Evolutionary conservation across 371 early-diverging fungal species (phyloP), one percentile per base, ranked within the genome.

Genomic region (Syncephalastrum sp.): DNA sequence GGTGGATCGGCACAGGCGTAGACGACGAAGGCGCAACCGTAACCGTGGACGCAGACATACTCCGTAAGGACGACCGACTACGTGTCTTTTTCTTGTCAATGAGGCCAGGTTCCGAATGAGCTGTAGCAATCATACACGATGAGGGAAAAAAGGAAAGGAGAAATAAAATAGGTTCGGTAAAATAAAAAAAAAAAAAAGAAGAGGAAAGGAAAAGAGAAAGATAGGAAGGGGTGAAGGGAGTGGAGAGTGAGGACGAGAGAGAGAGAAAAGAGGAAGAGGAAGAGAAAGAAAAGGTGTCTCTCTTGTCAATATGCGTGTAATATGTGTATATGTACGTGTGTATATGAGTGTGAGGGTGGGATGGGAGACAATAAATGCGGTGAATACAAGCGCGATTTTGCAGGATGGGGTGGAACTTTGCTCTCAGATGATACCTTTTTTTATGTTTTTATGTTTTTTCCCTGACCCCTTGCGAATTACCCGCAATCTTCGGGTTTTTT

Each of bases 1-100:
- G 25, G 48, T 56, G 23, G 49, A 56, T 29, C 56, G 56, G 16
- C 56, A 49, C 21, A 8, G 56, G 56, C 16, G 56, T 56, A 0
- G 56, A 56, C 7, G 29, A 48, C 14, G 56, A 56, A n/a, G 56
- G 33, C 21, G 16, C 17, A 1, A 49, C 38, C 46, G 38, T 47
- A 42, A 13, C 56, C 47, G 50, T 23, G 17, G 8, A 17, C 25
- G 53, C 10, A 38, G 14, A 53, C 42, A 25, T 53, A 29, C 29
- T 29, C 29, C 29, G 38, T 46, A 54, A 21, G 27, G 33, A 45
- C 47, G 27, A 29, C 23, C 33, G 17, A 23, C 24, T 6, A 54
- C 29, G 23, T 15, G 25, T 50, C 33, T 24, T 50, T 17, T 16
- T 50, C 27, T 50, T 29, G 29, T 29, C 29, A 29, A 29, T 29